Evolutionary conservation across 179 eudicot genomes (phyloP), one percentile per base, ranked within the genome.

Genomic region (Heliamphora pulchella): DNA sequence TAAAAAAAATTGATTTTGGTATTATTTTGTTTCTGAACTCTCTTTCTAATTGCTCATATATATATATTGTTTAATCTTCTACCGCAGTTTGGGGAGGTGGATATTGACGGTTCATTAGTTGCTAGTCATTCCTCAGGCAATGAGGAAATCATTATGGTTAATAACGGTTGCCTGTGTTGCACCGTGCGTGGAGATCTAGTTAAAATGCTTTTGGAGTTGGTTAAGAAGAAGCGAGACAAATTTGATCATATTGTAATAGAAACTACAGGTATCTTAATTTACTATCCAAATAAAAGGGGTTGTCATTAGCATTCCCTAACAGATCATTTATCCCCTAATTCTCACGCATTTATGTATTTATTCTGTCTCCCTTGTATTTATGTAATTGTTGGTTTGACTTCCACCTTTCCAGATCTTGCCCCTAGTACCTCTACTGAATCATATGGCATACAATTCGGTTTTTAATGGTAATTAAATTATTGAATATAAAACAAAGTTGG

Each of bases 61-160:
- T 61, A 5, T 73, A 13, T 9, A n/a, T n/a, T 48, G 10, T 78
- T 57, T 44, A 17, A 64, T 13, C 61, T 72, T 39, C 58, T 17
- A 9, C n/a, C 86, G 90, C 89, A 94, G 98, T 94, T 94, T 87
- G 97, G 98, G 78, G 97, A 91, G 89, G 97, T 93, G 77, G 98
- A 93, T 84, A 94, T 94, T 79, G 97, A 94, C 88, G 88, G 98
- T 77, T 91, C 97, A 71, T 88, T 94, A 74, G 98, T 94, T 79
- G 97, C 98, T 64, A 93, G 91, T 83, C 98, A 94, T 84, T 88
- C 97, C 53, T 87, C 97, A 59, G 86, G 97, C 53, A 93, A 89
- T 68, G 97, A 94, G 80, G 97, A 94, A 51, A 94, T 94, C 66
- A 79, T 94, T 82, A 94, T 94, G 97, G 97, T 94, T 51, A 93